phyloP scores from a whole-genome alignment of 2,329 filamentous ascomycete genomes.

The Pyrenophora tritici-repentis region DNA sequence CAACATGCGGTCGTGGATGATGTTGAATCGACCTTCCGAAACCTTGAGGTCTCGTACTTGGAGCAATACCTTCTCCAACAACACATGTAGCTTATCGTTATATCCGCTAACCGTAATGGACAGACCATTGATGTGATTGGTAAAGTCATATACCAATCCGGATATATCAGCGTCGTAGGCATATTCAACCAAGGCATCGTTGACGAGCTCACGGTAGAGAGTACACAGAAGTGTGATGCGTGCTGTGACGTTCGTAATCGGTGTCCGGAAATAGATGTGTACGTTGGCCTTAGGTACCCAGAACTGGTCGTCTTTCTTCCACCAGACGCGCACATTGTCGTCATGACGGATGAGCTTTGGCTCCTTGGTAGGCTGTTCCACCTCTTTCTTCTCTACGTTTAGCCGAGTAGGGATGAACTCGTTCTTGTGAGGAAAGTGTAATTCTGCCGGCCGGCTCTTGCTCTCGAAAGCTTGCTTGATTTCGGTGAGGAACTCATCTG shows the following conservation, averaged over 20 bases:
- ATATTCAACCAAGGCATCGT: slow-evolving; percentile 88
- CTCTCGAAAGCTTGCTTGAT: slow-evolving; percentile 68
- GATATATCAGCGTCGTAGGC: slow-evolving; percentile 95
- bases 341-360: slow-evolving; percentile 89
- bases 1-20: slow-evolving; percentile 82
- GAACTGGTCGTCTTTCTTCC: slow-evolving; percentile 97
- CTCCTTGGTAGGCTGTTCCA: slow-evolving; percentile 72
- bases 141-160: slow-evolving; percentile 82
- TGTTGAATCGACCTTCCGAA: slow-evolving; percentile 84
- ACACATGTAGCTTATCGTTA: slow-evolving; percentile 91
- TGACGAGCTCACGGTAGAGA: slow-evolving; percentile 82
- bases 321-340: slow-evolving; percentile 81
- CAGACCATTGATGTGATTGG: slow-evolving; percentile 72
- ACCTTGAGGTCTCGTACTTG: slow-evolving; percentile 85
- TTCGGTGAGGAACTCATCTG: slow-evolving; percentile 72
- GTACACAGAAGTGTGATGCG: slow-evolving; percentile 77
- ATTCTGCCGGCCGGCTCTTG: slow-evolving; percentile 65
- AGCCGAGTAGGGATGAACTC: slow-evolving; percentile 93
- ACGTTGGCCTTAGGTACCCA: slow-evolving; percentile 96
- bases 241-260: slow-evolving; percentile 77
- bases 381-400: slow-evolving; percentile 91
- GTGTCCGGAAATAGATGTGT: slow-evolving; percentile 77
- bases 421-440: slow-evolving; percentile 90
- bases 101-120: slow-evolving; percentile 84
- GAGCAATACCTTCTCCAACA: slow-evolving; percentile 84